phyloP scores from a whole-genome alignment of 1,139 yeast genomes.

The Kodamaea plutei region DNA sequence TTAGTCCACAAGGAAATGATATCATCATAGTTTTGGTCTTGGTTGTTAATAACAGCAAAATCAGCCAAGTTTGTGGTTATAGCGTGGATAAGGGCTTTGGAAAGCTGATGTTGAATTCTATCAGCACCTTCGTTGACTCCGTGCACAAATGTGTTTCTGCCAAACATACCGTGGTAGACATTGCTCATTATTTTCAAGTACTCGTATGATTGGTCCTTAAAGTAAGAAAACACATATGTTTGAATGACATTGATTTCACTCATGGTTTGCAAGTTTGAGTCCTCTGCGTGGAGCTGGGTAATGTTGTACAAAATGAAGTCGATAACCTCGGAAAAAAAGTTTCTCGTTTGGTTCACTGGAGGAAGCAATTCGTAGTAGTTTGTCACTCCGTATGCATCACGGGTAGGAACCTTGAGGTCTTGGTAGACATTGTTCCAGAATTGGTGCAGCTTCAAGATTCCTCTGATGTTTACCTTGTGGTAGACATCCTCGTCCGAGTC shows the following conservation, averaged over 20 bases:
- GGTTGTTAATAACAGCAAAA: conserved; percentile 5
- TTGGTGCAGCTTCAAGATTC: conserved; percentile 19
- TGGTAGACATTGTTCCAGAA: conserved; percentile 36
- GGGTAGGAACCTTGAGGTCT: conserved; percentile 26
- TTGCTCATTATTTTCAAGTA: conserved; percentile 22
- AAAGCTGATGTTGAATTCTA: conserved; percentile 10
- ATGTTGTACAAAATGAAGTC: conserved; percentile 29
- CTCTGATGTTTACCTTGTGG: conserved; percentile 6
- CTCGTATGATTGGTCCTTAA: conserved; percentile 24
- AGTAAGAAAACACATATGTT: conserved; percentile 21
- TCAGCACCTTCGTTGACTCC: conserved; percentile 5
- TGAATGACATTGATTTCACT: conserved; percentile 19
- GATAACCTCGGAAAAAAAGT: conserved; percentile 26
- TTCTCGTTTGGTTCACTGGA: conserved; percentile 19
- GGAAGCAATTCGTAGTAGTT: conserved; percentile 30
- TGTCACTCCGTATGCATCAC: conserved; percentile 15
- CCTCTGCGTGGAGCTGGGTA: conserved; percentile 14
- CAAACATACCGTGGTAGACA: conserved; percentile 17
- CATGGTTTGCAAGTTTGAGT: conserved; percentile 12
- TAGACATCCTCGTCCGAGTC: conserved; percentile 8
- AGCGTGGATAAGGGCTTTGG: conserved; percentile 13
- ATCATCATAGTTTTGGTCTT: conserved; percentile 8
- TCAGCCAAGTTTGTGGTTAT: conserved; percentile 15
- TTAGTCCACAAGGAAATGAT: conserved; percentile 18
- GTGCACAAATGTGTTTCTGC: conserved; percentile 3